These are phyloP conservation scores for Pseudogymnoascus pannorum DNA, from an alignment of 2,329 filamentous ascomycete species.

Conservation along the genomic window DNA sequence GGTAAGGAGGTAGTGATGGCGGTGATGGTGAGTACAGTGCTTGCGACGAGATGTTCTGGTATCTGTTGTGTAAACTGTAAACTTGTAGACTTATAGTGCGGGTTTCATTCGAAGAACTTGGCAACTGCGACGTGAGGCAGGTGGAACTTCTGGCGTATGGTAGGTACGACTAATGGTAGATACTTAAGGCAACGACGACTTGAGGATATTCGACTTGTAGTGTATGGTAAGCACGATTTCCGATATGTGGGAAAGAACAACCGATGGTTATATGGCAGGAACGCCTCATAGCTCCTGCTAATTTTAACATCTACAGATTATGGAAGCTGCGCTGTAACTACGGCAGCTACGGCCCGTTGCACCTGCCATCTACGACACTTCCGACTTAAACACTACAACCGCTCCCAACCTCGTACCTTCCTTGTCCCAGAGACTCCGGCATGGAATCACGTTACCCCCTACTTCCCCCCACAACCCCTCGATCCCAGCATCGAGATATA, in stretches of 20 bases:
- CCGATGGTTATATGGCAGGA: not conserved
- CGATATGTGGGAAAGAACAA: not conserved
- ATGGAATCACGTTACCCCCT: conserved; percentile 32
- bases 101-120: not conserved
- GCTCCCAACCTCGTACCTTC: conserved; percentile 29
- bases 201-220: too few relatives aligned
- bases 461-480: not conserved
- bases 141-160: not conserved
- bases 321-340: not conserved
- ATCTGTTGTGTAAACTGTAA: not conserved
- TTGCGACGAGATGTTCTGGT: not conserved
- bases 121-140: not conserved
- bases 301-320: not conserved
- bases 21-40: not conserved
- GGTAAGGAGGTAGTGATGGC: not conserved
- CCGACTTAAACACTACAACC: conserved; percentile 10
- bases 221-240: not conserved
- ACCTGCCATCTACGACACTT: not conserved
- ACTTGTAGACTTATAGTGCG: not conserved
- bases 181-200: not conserved
- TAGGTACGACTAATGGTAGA: too few relatives aligned
- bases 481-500: conserved; percentile 15
- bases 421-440: conserved; percentile 36
- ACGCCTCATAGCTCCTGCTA: not conserved
- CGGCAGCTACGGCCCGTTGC: not conserved